phyloP scores from a whole-genome alignment of 139 green algal species.

The Axilococcus clingmanii region DNA sequence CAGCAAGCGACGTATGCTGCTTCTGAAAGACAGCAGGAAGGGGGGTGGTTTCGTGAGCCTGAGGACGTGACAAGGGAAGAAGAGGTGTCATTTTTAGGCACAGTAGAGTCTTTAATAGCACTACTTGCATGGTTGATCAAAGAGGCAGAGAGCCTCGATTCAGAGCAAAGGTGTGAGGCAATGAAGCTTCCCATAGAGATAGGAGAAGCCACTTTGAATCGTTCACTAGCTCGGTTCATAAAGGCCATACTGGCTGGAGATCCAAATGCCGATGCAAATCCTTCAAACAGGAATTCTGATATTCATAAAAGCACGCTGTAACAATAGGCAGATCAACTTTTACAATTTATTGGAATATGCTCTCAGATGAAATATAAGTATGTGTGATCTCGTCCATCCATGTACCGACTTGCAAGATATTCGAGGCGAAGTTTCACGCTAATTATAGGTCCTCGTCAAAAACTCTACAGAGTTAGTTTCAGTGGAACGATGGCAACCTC shows the following conservation, averaged over 20 bases:
- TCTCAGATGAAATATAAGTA: too few relatives aligned
- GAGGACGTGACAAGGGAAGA: background rate
- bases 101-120: background rate
- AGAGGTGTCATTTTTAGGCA: background rate
- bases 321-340: too few relatives aligned
- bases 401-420: too few relatives aligned
- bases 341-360: too few relatives aligned
- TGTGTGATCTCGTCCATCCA: too few relatives aligned
- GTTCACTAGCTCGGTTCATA: constrained; percentile 7
- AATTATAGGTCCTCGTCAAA: too few relatives aligned
- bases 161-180: constrained; percentile 14
- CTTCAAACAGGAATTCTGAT: too few relatives aligned
- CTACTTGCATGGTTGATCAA: background rate
- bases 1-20: background rate
- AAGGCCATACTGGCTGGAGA: background rate
- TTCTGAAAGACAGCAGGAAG: background rate
- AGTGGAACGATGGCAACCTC: background rate
- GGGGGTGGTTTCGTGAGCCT: background rate
- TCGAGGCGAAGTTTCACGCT: too few relatives aligned
- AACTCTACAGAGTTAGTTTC: too few relatives aligned
- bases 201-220: constrained; percentile 5
- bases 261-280: background rate
- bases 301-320: too few relatives aligned
- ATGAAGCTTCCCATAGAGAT: constrained; percentile 19
- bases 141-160: constrained; percentile 10